Percentiles rank a stretch among this genome's conserved stretches.
Evolutionary conservation across 345 rosid species (phyloP).

Genomic region (Rhizophora apiculata): DNA sequence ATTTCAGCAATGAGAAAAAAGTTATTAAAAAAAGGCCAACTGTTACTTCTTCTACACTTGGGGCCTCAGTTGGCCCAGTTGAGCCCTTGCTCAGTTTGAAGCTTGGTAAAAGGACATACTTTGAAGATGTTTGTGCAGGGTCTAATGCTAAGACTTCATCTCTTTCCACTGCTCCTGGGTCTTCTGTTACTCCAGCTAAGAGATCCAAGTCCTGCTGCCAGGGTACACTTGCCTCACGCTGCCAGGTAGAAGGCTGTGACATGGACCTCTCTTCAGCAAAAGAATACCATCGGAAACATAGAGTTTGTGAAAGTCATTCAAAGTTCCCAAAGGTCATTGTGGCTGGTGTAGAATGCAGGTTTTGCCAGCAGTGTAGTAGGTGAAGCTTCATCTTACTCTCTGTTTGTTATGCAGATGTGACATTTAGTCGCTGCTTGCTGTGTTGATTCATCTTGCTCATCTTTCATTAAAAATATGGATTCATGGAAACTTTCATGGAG

Average conservation of each 20-base stretch:
- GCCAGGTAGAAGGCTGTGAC: constrained; percentile 87
- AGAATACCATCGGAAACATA: constrained; percentile 78
- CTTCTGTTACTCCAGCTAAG: constrained; percentile 53
- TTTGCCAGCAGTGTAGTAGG: constrained; percentile 99
- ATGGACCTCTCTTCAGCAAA: constrained; percentile 79
- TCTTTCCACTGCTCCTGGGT: constrained; percentile 30
- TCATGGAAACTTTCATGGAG: not conserved
- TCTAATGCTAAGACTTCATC: constrained; percentile 46
- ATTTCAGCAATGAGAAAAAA: constrained; percentile 36
- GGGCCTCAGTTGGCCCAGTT: constrained; percentile 64
- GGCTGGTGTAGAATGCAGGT: constrained; percentile 76
- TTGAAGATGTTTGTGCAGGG: constrained; percentile 56
- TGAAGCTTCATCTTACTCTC: constrained; percentile 18
- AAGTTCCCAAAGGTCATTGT: constrained; percentile 73
- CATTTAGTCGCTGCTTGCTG: not conserved
- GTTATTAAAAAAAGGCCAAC: constrained; percentile 21
- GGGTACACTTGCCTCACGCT: constrained; percentile 38
- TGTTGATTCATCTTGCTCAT: constrained; percentile 10
- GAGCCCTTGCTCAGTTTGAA: constrained; percentile 74
- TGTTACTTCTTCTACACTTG: constrained; percentile 42
- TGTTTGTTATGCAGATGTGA: not conserved
- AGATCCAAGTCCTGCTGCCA: constrained; percentile 55
- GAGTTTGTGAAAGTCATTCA: constrained; percentile 81
- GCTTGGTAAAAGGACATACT: constrained; percentile 75
- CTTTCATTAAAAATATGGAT: not conserved